Evolutionary conservation across 2,329 filamentous ascomycete species (phyloP).

Genomic region (Penicillium sp.): DNA sequence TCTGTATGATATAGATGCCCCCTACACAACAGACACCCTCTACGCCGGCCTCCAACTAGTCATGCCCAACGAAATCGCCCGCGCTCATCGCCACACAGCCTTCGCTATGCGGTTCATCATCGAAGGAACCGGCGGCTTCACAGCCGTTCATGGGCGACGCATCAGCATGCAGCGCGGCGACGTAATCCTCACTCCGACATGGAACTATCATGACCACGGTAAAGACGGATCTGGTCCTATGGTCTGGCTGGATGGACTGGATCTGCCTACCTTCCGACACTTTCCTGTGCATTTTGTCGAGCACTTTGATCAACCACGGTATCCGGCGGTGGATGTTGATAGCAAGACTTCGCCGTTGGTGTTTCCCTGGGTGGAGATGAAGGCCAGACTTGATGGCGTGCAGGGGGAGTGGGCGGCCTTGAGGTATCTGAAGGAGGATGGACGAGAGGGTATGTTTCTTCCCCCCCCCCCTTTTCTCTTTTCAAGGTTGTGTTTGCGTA

Average conservation of each 20-base stretch:
- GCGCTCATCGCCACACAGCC: constrained; percentile 62
- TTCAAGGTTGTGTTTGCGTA: background rate
- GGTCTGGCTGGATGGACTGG: constrained; percentile 64
- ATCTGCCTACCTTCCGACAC: constrained; percentile 59
- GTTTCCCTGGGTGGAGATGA: constrained; percentile 58
- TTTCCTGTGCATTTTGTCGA: constrained; percentile 62
- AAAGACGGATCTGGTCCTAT: constrained; percentile 62
- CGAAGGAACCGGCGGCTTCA: constrained; percentile 62
- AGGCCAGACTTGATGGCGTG: constrained; percentile 47
- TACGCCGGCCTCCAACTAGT: constrained; percentile 65
- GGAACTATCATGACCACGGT: constrained; percentile 67
- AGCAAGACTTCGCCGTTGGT: constrained; percentile 49
- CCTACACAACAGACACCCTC: constrained; percentile 64
- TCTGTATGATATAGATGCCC: constrained; percentile 47
- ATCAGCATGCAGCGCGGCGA: constrained; percentile 61
- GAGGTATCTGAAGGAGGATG: constrained; percentile 46
- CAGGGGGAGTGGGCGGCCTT: constrained; percentile 37
- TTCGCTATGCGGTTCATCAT: constrained; percentile 66
- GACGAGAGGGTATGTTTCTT: constrained; percentile 38
- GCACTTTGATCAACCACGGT: constrained; percentile 55
- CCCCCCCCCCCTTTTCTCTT: background rate
- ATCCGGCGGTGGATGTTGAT: constrained; percentile 57
- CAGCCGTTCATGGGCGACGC: constrained; percentile 61
- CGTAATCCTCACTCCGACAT: constrained; percentile 63
- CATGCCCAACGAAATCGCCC: constrained; percentile 62